Evolutionary conservation across 2,329 filamentous ascomycete species (phyloP).

Genomic region (Sclerotinia subarctica): DNA sequence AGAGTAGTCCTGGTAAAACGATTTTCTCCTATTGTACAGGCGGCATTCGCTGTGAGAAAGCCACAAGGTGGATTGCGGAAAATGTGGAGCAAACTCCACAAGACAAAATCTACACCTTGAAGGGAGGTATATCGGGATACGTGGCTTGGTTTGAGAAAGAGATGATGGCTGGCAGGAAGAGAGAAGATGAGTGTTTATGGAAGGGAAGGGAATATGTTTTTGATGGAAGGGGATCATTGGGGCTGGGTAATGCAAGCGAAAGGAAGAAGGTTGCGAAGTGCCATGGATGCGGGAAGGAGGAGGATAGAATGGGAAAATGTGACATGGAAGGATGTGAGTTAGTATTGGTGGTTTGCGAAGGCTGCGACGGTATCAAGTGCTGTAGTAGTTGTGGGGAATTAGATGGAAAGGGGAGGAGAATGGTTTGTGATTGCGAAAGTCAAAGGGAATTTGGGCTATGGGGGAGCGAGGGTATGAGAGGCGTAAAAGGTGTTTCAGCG

Average conservation of each 20-base stretch:
- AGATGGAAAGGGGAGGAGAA: conserved; percentile 26
- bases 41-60: conserved; percentile 39
- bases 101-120: conserved; percentile 35
- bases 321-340: conserved; percentile 35
- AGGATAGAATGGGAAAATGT: conserved; percentile 37
- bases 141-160: conserved; percentile 39
- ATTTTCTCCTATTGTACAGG: conserved; percentile 39
- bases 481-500: conserved; percentile 19
- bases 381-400: conserved; percentile 34
- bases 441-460: conserved; percentile 36
- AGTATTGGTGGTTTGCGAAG: conserved; percentile 36
- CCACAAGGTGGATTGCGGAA: conserved; percentile 36
- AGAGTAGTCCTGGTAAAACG: conserved; percentile 23
- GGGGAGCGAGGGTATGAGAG: conserved; percentile 27
- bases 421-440: conserved; percentile 36
- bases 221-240: conserved; percentile 37
- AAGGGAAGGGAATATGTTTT: conserved; percentile 39
- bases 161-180: conserved; percentile 33
- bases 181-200: conserved; percentile 34
- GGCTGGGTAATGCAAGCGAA: conserved; percentile 19
- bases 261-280: conserved; percentile 35
- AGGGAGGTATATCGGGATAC: conserved; percentile 38
- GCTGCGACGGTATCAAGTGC: conserved; percentile 34
- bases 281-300: conserved; percentile 31
- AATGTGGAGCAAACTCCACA: conserved; percentile 28